These are phyloP conservation scores for Pistacia atlantica DNA, from an alignment of 345 rosid species.

Conservation along the genomic window DNA sequence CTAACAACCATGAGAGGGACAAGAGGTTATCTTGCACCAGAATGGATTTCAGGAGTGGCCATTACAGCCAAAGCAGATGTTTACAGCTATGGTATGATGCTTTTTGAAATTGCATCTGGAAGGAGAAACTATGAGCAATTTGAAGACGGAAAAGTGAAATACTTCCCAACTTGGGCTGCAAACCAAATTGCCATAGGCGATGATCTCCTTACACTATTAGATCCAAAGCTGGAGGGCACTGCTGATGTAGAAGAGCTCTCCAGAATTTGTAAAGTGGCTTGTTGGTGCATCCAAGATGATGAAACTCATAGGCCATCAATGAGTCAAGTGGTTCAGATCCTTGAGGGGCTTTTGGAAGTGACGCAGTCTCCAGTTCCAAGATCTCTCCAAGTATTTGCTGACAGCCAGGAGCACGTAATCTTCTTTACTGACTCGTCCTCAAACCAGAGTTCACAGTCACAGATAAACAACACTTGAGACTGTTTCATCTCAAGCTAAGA, in stretches of 20 bases:
- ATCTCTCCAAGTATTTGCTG: slow-evolving; percentile 50
- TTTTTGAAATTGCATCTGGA: slow-evolving; percentile 77
- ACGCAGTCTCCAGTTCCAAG: slow-evolving; percentile 61
- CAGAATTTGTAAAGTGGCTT: slow-evolving; percentile 64
- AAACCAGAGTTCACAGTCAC: slow-evolving; percentile 37
- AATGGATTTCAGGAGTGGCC: slow-evolving; percentile 89
- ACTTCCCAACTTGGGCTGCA: slow-evolving; percentile 71
- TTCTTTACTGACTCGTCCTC: slow-evolving; percentile 56
- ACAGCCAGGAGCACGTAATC: slow-evolving; percentile 35
- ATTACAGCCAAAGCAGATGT: slow-evolving; percentile 85
- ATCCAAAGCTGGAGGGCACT: slow-evolving; percentile 42
- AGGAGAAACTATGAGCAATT: slow-evolving; percentile 66
- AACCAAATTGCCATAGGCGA: slow-evolving; percentile 44
- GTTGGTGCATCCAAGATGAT: slow-evolving; percentile 92
- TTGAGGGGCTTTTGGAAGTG: slow-evolving; percentile 71
- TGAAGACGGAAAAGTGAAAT: slow-evolving; percentile 45
- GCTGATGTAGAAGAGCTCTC: slow-evolving; percentile 65
- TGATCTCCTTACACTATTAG: slow-evolving; percentile 53
- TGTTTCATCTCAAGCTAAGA: slow-evolving; percentile 34
- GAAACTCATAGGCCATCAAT: slow-evolving; percentile 72
- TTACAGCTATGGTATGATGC: slow-evolving; percentile 92
- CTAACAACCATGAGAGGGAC: slow-evolving; percentile 87
- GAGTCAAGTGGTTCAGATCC: slow-evolving; percentile 86
- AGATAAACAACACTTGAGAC: slow-evolving; percentile 27
- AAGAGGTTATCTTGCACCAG: slow-evolving; percentile 88